These are phyloP conservation scores for Clohesyomyces aquaticus DNA, from an alignment of 495 filamentous ascomycete genomes.

Conservation along the genomic window DNA sequence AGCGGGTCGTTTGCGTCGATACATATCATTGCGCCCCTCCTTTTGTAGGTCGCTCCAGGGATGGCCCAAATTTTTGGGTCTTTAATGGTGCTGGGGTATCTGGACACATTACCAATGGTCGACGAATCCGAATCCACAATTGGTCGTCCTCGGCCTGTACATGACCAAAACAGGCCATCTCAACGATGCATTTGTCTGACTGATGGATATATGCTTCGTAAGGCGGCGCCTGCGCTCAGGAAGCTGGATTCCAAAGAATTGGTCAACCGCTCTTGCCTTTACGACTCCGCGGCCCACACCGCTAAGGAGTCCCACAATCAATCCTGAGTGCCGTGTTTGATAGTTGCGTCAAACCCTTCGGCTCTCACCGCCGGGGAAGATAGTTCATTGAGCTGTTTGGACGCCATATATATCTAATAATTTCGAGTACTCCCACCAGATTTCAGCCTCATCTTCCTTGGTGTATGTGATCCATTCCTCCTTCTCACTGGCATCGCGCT, in stretches of 20 bases:
- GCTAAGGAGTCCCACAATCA: not conserved
- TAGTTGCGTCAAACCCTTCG: not conserved
- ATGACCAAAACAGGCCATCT: not conserved
- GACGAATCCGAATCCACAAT: not conserved
- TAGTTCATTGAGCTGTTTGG: not conserved
- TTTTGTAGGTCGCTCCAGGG: no score
- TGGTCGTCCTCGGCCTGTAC: not conserved
- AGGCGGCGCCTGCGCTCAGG: not conserved
- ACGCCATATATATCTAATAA: conserved; percentile 1
- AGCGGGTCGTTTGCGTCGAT: conserved; percentile 69
- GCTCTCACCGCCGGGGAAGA: not conserved
- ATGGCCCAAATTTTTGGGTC: no score
- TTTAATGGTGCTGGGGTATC: no score
- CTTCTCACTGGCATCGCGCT: not conserved
- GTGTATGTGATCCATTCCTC: conserved; percentile 11
- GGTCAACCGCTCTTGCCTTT: not conserved
- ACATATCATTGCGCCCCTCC: conserved; percentile 40
- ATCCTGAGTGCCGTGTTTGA: not conserved
- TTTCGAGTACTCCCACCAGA: not conserved
- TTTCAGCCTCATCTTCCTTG: conserved; percentile 20
- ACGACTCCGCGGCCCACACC: not conserved
- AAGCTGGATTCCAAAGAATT: not conserved
- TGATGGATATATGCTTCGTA: not conserved
- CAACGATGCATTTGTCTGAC: not conserved
- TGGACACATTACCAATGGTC: no score